Conservation (phyloP, 73 alveolate genomes). For the Paramecium pentaurelia region DNA sequence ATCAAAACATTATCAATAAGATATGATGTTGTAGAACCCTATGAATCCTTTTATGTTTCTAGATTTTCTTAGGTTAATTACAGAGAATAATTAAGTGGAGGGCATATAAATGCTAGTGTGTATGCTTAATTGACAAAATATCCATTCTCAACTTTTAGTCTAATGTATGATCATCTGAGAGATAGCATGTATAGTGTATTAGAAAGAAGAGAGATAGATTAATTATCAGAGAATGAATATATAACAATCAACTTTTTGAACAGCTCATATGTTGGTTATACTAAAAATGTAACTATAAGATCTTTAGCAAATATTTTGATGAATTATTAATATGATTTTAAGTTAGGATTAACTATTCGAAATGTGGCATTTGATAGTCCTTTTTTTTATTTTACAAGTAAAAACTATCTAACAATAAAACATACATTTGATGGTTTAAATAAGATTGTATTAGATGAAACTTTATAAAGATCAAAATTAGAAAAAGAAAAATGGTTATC, state of each 20-base stretch:
- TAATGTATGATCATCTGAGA: neutral
- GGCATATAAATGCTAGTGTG: neutral
- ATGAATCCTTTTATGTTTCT: neutral
- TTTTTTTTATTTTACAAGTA: neutral
- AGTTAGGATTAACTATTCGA: neutral
- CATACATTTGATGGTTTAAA: constrained; percentile 12
- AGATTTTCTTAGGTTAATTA: constrained; percentile 5
- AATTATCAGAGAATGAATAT: neutral
- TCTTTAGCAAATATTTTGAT: neutral
- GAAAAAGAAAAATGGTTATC: neutral
- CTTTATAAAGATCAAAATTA: neutral
- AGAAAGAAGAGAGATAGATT: neutral
- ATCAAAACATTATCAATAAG: neutral
- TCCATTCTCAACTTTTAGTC: neutral
- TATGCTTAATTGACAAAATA: neutral
- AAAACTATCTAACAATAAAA: neutral
- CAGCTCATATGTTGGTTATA: neutral
- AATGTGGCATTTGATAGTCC: neutral
- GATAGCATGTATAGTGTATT: neutral
- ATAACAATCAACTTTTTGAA: neutral
- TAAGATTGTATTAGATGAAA: neutral
- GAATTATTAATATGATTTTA: constrained; percentile 24
- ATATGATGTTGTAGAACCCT: constrained; percentile 7
- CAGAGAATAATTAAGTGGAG: neutral
- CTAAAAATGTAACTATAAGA: neutral